Percentiles rank a stretch among this genome's conserved stretches.
Evolutionary conservation across 768 basidiomycete species (phyloP).

Genomic region (Mycena polygramma): DNA sequence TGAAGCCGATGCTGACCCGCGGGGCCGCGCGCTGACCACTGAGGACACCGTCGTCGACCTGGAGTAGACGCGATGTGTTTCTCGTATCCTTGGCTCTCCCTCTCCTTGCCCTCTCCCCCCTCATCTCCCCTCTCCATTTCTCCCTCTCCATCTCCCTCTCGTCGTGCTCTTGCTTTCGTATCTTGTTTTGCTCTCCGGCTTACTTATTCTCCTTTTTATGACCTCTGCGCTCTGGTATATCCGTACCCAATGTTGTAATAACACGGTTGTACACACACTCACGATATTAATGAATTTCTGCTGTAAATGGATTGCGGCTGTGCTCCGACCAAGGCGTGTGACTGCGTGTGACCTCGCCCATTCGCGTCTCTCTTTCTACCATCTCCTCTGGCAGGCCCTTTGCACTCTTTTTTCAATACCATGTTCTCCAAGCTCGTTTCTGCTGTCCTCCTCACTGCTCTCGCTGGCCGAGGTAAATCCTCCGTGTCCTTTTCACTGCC

Average conservation of each 20-base stretch:
- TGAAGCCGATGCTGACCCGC: background rate
- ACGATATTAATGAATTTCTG: slow-evolving; percentile 16
- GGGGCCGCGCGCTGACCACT: slow-evolving; percentile 28
- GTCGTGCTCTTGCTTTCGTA: slow-evolving; percentile 49
- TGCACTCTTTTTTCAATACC: slow-evolving; percentile 36
- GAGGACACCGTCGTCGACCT: slow-evolving; percentile 37
- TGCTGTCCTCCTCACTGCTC: slow-evolving; percentile 53
- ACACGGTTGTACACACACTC: slow-evolving; percentile 33
- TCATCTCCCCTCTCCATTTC: no score
- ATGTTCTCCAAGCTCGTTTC: slow-evolving; percentile 46
- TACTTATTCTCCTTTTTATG: slow-evolving; percentile 37
- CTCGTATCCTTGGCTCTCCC: slow-evolving; percentile 10
- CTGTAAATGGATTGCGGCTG: background rate
- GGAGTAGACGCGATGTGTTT: slow-evolving; percentile 6
- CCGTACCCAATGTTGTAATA: slow-evolving; percentile 32
- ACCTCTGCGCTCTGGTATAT: slow-evolving; percentile 21
- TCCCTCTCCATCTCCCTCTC: slow-evolving; percentile 27
- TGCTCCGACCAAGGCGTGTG: background rate
- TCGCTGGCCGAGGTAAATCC: slow-evolving; percentile 71
- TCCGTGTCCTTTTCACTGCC: background rate
- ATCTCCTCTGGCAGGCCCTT: slow-evolving; percentile 49
- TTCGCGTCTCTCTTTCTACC: slow-evolving; percentile 34
- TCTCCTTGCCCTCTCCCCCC: no score
- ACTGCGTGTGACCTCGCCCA: background rate
- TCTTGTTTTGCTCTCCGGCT: slow-evolving; percentile 30